Base-by-base conservation (phyloP, 2,329 filamentous ascomycete genomes). In the Diaporthe ilicicola region DNA sequence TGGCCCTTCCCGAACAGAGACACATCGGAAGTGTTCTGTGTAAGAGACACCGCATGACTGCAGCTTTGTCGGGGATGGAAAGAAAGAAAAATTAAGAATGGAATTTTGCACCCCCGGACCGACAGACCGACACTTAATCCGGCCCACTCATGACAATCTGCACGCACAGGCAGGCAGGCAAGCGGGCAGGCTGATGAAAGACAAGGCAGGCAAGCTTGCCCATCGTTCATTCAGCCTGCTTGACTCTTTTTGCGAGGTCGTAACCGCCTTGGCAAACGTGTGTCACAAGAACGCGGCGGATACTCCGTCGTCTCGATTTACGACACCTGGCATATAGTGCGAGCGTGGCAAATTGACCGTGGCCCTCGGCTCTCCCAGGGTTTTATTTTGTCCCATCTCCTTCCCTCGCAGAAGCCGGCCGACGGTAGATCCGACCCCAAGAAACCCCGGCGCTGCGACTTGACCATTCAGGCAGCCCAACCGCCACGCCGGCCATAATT, bases 271-370 rank as follows among this genome's bases (percentile, higher is more conserved):
- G 56, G 56, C 39, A 32, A 32, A 46, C 24, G 39, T 46, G 24
- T 44, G 56, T 62, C 56, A 62, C 42, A 34, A 46, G 27, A 46
- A 27, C 1, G 44, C 27, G 56, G 44, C 27, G 56, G 42, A 62
- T 48, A 46, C 42, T 62, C 56, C 56, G 42, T 48, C 56, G 56
- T 62, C 56, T 48, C 42, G 44, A 46, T 62, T 27, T 62, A 39
- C 56, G 42, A 48, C 42, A 62, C 56, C 32, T 62, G 39, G 56
- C 56, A 29, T 62, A 62, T 29, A 48, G 56, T 22, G 22, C 51
- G 12, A 54, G 29, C 39, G 48, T 62, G 42, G 39, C 27, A 48
- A 29, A 46, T 46, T 27, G 46, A 39, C 32, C 56, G 42, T 46
- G 27, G 44, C 39, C 42, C 13, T 48, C 42, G 48, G 27, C 56